Base-by-base conservation (phyloP, 106 monocot species). In the Acanthochlamys bracteata region DNA sequence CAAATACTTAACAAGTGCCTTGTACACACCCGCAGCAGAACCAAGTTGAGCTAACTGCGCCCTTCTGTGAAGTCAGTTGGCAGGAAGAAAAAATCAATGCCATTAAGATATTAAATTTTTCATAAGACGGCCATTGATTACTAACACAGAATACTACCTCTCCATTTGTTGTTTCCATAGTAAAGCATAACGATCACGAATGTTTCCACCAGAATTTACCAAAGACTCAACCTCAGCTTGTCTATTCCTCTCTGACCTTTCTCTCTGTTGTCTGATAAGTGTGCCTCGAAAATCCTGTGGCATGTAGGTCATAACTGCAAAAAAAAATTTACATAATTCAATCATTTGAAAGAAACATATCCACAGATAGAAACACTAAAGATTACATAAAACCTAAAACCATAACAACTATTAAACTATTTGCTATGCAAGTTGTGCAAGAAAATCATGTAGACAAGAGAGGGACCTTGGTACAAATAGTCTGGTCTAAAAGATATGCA, bases 261-360 rank as follows among this genome's bases (percentile, higher is more conserved):
- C 98, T 55, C 79, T 58, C 70, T 98, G 98, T 53, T 88, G 91
- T 67, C 88, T 80, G 43, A 98, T 98, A 45, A 92, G 74, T 20
- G 79, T 74, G 33, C 91, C 98, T 55, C 98, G 78, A 68, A 98
- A 98, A 82, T 98, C 98, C 81, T 92, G 98, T 55, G 98, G 98
- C 92, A 98, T 85, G 67, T 98, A 98, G 24, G 98, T 98, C 98
- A 98, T 91, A 63, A 98, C 98, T 98, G 89, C 80, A 85, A 83
- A 78, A 69, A 77, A 42, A 78, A 70, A 33, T 75, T 70, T 49
- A 49, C 2, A 10, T 49, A 17, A 12, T 49, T 17, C 17, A 12
- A 49, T 49, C 17, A 4, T 49, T 49, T 49, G 49, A 49, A 33
- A 33, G 33, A 33, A 33, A 33, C 33, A 33, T 33, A 33, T 33